These are phyloP conservation scores for Aspergillus sp. DNA, from an alignment of 2,329 filamentous ascomycete genomes.

Conservation along the genomic window DNA sequence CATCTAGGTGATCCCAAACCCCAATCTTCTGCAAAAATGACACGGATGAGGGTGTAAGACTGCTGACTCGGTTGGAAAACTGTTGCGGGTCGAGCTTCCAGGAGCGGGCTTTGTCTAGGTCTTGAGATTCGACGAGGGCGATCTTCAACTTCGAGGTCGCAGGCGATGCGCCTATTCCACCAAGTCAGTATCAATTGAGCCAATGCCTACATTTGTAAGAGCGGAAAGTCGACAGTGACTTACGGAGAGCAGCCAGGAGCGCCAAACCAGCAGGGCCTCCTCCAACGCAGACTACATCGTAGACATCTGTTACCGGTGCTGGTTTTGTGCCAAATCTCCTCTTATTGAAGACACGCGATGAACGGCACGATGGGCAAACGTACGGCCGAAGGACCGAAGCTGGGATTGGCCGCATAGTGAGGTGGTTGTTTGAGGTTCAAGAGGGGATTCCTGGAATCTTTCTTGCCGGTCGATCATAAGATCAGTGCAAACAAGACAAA, in stretches of 20 bases:
- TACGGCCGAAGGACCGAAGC: constrained; percentile 37
- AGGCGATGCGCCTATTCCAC: constrained; percentile 67
- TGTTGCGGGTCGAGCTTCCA: constrained; percentile 66
- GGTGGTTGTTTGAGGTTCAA: constrained; percentile 6
- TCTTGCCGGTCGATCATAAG: constrained; percentile 8
- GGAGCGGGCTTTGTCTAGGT: constrained; percentile 67
- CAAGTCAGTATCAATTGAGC: constrained; percentile 5
- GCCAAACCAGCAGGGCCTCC: constrained; percentile 88
- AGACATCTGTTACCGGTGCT: constrained; percentile 64
- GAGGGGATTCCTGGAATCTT: neutral
- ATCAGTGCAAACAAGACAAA: constrained; percentile 23
- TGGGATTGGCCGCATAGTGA: constrained; percentile 37
- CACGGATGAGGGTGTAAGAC: constrained; percentile 85
- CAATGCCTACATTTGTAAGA: neutral
- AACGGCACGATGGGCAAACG: constrained; percentile 42
- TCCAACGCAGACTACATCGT: constrained; percentile 89
- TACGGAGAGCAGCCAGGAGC: constrained; percentile 74
- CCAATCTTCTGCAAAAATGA: constrained; percentile 79
- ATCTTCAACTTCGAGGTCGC: constrained; percentile 75
- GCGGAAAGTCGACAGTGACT: constrained; percentile 24
- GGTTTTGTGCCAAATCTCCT: constrained; percentile 37
- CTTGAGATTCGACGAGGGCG: constrained; percentile 87
- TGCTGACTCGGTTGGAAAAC: constrained; percentile 95
- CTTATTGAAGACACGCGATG: constrained; percentile 20
- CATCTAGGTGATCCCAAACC: constrained; percentile 76